Base-by-base conservation (phyloP, 495 filamentous ascomycete species). In the Recurvomyces mirabilis region DNA sequence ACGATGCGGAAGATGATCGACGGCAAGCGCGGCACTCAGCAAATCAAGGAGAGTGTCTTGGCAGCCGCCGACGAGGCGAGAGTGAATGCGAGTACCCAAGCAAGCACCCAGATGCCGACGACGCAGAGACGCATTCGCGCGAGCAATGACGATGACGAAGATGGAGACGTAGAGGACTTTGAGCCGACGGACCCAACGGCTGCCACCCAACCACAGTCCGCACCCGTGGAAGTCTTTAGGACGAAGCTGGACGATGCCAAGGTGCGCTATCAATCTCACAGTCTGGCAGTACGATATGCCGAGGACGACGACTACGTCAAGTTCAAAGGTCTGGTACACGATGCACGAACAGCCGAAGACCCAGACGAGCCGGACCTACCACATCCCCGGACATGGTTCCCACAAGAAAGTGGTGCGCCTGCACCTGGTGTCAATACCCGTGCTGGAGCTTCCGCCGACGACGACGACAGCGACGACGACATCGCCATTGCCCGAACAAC, bases 321-420 rank as follows among this genome's bases (percentile, higher is more conserved):
- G 21, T 93, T 93, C 72, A 81, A 82, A 58, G 71, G 73, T 34
- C 67, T 77, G 15, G 77, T 89, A 47, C 83, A 93, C 62, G 83
- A 91, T 49, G n/a, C n/a, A n/a, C n/a, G n/a, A n/a, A n/a, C n/a
- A n/a, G 75, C 84, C 14, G 70, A 75, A 43, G 69, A 87, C 57
- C 74, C 69, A 2, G 72, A 69, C 23, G 71, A 78, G 25, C 71
- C 69, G 0, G 76, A 78, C 0, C 53, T 87, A 14, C 79, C 84
- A 0, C 73, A 83, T 47, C 62, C 79, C 0, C 75, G 75, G 17
- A 79, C 74, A 12, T 91, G 84, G 84, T 91, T 91, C 58, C 56
- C 68, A 0, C 46, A 58, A 11, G 46, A 55, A 33, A 29, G 36
- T 6, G 60, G 49, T 33, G 60, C 56, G 25, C 61, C 61, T 31